Evolutionary conservation across 805 yeast genomes (phyloP).

Genomic region (Ogataea haglerorum): DNA sequence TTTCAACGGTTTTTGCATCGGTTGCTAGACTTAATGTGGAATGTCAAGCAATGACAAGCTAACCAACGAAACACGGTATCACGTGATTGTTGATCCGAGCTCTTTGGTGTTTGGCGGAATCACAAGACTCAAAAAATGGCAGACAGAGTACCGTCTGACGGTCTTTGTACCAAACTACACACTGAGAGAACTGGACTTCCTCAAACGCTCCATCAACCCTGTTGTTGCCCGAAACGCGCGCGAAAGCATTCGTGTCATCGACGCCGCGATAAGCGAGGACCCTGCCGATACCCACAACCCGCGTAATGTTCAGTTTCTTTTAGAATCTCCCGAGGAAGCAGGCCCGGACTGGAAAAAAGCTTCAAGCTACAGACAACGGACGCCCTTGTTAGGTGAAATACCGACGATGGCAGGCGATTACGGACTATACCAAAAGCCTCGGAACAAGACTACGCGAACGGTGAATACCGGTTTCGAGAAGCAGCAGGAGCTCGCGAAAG

Average conservation of each 20-base stretch:
- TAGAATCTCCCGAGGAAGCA: conserved; percentile 40
- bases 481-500: not conserved
- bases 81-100: conserved; percentile 62
- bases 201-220: conserved; percentile 48
- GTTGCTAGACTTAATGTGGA: conserved; percentile 5
- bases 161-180: conserved; percentile 56
- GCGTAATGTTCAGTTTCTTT: conserved; percentile 28
- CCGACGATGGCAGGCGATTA: conserved; percentile 19
- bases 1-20: conserved; percentile 5
- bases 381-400: conserved; percentile 41
- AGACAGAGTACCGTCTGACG: conserved; percentile 37
- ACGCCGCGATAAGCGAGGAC: conserved; percentile 29
- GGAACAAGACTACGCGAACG: not conserved
- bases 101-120: conserved; percentile 62
- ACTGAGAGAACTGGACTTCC: conserved; percentile 55
- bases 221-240: conserved; percentile 62
- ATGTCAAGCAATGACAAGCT: conserved; percentile 3
- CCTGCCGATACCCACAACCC: not conserved
- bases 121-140: conserved; percentile 66
- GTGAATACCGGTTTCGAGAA: not conserved
- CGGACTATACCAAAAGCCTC: conserved; percentile 11
- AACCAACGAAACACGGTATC: conserved; percentile 4
- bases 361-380: conserved; percentile 39
- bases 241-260: conserved; percentile 62
- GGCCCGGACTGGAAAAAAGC: conserved; percentile 53